These are phyloP conservation scores for Neurospora tetrasperma DNA, from an alignment of 495 filamentous ascomycete genomes.

Conservation along the genomic window DNA sequence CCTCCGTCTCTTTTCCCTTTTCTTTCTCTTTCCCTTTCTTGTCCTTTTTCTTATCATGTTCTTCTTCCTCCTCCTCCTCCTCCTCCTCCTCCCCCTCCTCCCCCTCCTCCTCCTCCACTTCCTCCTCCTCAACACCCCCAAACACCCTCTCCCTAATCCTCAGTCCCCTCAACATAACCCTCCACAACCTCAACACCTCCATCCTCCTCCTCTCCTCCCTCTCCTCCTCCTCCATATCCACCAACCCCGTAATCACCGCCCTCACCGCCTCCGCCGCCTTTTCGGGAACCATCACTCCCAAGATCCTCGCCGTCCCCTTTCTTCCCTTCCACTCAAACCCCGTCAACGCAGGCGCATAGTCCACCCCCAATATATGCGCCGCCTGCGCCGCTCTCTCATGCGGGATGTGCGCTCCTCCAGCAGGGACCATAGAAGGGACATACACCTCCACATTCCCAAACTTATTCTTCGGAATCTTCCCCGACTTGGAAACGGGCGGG, in stretches of 20 bases:
- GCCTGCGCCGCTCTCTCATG: slow-evolving; percentile 59
- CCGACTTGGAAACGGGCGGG: slow-evolving; percentile 57
- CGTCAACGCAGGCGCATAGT: slow-evolving; percentile 81
- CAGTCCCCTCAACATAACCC: slow-evolving; percentile 60
- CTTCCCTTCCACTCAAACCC: slow-evolving; percentile 80
- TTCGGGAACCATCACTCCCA: slow-evolving; percentile 63
- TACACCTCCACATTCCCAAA: slow-evolving; percentile 90
- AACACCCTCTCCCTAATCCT: slow-evolving; percentile 68
- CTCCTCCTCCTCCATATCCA: slow-evolving; percentile 46
- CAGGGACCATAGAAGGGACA: slow-evolving; percentile 83
- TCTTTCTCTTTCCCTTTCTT: slow-evolving; percentile 15
- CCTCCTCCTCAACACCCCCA: slow-evolving; percentile 35
- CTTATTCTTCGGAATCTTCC: slow-evolving; percentile 70
- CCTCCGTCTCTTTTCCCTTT: slow-evolving; percentile 10
- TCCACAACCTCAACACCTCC: slow-evolving; percentile 63
- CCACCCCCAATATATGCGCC: slow-evolving; percentile 66
- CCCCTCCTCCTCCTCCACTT: slow-evolving; percentile 10
- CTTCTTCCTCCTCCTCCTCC: slow-evolving; percentile 20
- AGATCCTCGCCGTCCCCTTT: slow-evolving; percentile 66
- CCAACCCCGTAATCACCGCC: slow-evolving; percentile 54
- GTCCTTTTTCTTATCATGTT: slow-evolving; percentile 8
- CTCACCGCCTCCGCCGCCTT: slow-evolving; percentile 63
- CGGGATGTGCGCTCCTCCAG: slow-evolving; percentile 57
- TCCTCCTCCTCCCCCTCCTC: slow-evolving; percentile 20
- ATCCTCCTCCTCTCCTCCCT: slow-evolving; percentile 45